Evolutionary conservation across 768 basidiomycete genomes (phyloP), one percentile per base, ranked within the genome.

Genomic region (Serendipita indica): DNA sequence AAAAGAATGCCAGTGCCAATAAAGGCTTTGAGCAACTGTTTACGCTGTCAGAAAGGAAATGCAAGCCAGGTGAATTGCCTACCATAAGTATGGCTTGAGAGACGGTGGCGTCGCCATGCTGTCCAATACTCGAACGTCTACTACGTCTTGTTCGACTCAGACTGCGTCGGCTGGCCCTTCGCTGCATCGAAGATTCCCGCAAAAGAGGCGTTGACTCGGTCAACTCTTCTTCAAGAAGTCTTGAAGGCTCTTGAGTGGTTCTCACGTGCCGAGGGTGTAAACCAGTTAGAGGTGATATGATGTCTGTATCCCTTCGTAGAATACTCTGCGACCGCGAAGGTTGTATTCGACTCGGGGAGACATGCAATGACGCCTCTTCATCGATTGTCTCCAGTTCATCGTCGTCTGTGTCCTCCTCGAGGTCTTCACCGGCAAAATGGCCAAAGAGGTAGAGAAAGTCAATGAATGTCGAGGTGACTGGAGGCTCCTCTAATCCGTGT

Each of bases 1-100:
- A 99, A 98, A 33, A 99, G 69, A 7, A 99, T 86, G 14, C 94
- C 94, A 13, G 94, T 97, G 20, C 94, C 94, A 46, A 98, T 82
- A 65, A 98, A 98, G 1, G 86, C 82, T 71, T 97, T 97, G 60
- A 96, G 72, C 58, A 98, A 71, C 89, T 93, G 64, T 10, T 61
- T 37, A 16, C 30, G n/a, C 33, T 32, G 57, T 27, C 22, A 58
- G 58, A 3, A 46, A 61, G 32, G 3, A 16, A 25, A 4, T 37
- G 3, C 25, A 45, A 13, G 62, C 25, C 28, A 56, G 1, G 14
- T 33, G 10, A 22, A 27, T 39, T 18, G 68, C 79, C 37, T 65
- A 88, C 90, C 92, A 97, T 97, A 46, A 98, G 72, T 5, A 92
- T 81, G 20, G 94, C 94, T 70, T 97, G 89, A 1, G 84, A 79